phyloP scores from a whole-genome alignment of 2,329 filamentous ascomycete species.

The Alternaria conjuncta region DNA sequence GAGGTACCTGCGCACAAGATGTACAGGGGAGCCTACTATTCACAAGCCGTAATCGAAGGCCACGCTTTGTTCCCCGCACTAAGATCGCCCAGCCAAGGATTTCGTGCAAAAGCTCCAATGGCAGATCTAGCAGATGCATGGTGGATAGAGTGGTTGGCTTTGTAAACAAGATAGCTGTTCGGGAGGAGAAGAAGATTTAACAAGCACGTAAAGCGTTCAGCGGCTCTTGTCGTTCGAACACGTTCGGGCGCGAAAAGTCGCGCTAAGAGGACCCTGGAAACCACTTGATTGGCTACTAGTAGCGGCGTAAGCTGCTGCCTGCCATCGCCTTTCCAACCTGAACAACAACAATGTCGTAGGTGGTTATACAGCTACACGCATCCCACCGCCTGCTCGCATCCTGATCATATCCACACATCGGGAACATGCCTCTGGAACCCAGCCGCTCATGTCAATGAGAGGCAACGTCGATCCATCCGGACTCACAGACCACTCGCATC shows the following conservation, averaged over 20 bases:
- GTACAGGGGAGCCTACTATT: neutral
- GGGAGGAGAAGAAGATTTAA: neutral
- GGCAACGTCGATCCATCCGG: too few species aligned
- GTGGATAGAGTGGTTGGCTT: neutral
- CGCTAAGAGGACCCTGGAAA: neutral
- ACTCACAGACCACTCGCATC: too few species aligned
- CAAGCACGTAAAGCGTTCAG: neutral
- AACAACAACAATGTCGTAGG: neutral
- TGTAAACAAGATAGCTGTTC: fast-evolving
- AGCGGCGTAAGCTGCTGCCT: neutral
- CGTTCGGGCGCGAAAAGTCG: neutral
- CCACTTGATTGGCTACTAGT: neutral
- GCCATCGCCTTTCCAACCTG: neutral
- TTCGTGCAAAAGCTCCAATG: neutral
- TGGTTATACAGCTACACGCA: neutral
- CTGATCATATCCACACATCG: too few species aligned
- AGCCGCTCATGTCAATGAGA: too few species aligned
- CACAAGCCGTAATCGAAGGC: neutral
- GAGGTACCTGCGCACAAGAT: neutral
- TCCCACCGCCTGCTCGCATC: neutral
- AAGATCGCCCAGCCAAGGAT: neutral
- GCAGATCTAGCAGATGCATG: neutral
- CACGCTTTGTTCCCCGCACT: neutral
- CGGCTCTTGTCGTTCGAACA: neutral
- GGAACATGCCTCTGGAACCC: too few species aligned